Evolutionary conservation across 2,329 filamentous ascomycete genomes (phyloP).

Genomic region (Pestalotiopsis sp.): DNA sequence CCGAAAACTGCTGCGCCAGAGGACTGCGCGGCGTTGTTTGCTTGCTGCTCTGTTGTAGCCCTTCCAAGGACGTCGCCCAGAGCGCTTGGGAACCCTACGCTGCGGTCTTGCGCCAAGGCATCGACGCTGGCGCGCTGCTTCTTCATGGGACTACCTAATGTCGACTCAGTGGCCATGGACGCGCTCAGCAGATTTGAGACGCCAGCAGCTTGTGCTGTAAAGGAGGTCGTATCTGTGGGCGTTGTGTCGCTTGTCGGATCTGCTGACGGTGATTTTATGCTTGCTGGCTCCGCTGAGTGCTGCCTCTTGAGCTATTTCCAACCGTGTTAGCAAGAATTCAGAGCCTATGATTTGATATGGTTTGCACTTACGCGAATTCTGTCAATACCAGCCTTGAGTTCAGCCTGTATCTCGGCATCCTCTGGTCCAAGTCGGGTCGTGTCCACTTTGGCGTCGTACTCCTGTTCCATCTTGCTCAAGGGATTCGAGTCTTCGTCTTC

Average conservation of each 20-base stretch:
- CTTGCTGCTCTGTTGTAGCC: constrained; percentile 28
- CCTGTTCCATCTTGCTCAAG: constrained; percentile 66
- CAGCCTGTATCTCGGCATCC: constrained; percentile 71
- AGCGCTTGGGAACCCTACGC: constrained; percentile 38
- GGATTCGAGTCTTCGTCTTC: constrained; percentile 69
- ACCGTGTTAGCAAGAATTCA: constrained; percentile 26
- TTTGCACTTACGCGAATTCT: constrained; percentile 69
- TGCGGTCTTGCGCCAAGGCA: constrained; percentile 45
- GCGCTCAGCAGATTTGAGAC: constrained; percentile 44
- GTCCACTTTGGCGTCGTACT: constrained; percentile 60
- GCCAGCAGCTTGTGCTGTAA: constrained; percentile 33
- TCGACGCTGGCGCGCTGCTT: constrained; percentile 69
- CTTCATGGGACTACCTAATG: constrained; percentile 73
- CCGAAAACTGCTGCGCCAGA: constrained; percentile 12
- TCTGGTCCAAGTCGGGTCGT: constrained; percentile 67
- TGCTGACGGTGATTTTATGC: constrained; percentile 49
- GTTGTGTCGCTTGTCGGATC: constrained; percentile 43
- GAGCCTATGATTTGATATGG: background rate
- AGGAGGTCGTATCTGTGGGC: constrained; percentile 40
- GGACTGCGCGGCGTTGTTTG: constrained; percentile 17
- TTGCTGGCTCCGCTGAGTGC: constrained; percentile 72
- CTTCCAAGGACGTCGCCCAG: constrained; percentile 44
- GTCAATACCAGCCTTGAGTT: constrained; percentile 79
- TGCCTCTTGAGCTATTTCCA: constrained; percentile 72
- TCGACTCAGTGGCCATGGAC: constrained; percentile 46